Evolutionary conservation across 306 rosid species (phyloP).

Genomic region (Ammopiptanthus mongolicus): DNA sequence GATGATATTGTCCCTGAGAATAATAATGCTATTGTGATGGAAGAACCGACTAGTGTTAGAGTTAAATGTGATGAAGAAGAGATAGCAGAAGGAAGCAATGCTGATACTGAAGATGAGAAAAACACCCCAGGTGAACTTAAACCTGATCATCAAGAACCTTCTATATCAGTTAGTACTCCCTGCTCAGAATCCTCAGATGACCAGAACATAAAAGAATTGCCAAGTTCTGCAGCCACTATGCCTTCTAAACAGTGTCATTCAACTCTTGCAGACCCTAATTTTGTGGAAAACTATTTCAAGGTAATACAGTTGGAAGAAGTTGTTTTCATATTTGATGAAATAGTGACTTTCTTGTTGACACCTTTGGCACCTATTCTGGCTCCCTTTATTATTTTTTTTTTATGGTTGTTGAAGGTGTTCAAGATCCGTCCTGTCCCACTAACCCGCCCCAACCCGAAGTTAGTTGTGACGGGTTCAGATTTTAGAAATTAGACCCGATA

Average conservation of each 20-base stretch:
- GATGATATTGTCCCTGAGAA: slow-evolving; percentile 30
- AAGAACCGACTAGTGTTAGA: slow-evolving; percentile 29
- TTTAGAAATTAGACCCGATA: no score
- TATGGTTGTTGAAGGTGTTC: no score
- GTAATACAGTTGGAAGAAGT: slow-evolving; percentile 35
- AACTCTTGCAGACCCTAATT: slow-evolving; percentile 67
- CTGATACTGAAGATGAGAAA: slow-evolving; percentile 27
- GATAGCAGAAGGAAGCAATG: slow-evolving; percentile 26
- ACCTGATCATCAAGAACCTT: slow-evolving; percentile 32
- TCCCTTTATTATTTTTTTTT: background rate
- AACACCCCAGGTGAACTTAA: slow-evolving; percentile 31
- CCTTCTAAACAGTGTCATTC: slow-evolving; percentile 59
- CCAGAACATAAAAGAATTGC: slow-evolving; percentile 26
- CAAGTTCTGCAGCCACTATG: slow-evolving; percentile 34
- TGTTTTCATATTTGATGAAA: background rate
- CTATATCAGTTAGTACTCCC: slow-evolving; percentile 34
- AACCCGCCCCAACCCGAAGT: no score
- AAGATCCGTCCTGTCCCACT: no score
- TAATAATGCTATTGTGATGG: slow-evolving; percentile 22
- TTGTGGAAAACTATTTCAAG: slow-evolving; percentile 95
- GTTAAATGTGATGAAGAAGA: slow-evolving; percentile 31
- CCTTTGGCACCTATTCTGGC: background rate
- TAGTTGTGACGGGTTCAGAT: no score
- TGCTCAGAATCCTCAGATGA: slow-evolving; percentile 33
- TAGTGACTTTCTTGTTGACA: background rate